Evolutionary conservation across 2,329 filamentous ascomycete species (phyloP), one percentile per base, ranked within the genome.

Genomic region (Endothia cerciana): DNA sequence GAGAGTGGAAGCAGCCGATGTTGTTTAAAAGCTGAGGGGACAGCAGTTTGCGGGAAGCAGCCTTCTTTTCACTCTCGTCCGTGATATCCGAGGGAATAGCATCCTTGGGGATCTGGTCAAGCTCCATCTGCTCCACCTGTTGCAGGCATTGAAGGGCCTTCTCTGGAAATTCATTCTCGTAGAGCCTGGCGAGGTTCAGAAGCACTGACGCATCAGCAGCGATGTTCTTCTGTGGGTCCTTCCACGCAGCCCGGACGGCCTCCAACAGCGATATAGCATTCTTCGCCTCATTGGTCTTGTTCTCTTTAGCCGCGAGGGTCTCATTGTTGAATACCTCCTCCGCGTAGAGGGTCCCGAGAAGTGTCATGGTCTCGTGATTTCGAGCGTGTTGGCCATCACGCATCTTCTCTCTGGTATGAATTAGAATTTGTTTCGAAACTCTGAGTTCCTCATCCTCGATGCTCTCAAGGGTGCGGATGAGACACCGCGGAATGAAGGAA

Each of bases 11-110:
- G 77, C 94, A 97, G 5, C 92, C 95, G 75, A 98, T 97, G 76
- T 99, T 99, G 82, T 98, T 99, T 53, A 99, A 85, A 2, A 98
- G 83, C 74, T 97, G 93, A 4, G 95, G 95, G 1, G 94, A 92
- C 1, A 99, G 82, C 66, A 90, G 84, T 74, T 94, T 91, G 63
- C 93, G 89, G 36, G 97, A 82, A 19, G 84, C 82, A 28, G 81
- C 81, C 64, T 86, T 85, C 65, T 87, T 79, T 38, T 86, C 84
- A 3, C 82, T 83, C 65, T 90, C 86, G 62, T 92, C 88, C 22
- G 87, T 83, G 2, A 80, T 76, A 41, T 84, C 84, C 33, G 85
- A 79, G 0, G 90, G 89, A 30, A 84, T 82, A 58, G 94, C 90
- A 13, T 90, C 87, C 22, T 89, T 84, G 0, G 89, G 86, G 51